Evolutionary conservation across 1,284 basidiomycete genomes (phyloP), one percentile per base, ranked within the genome.

Genomic region (Cryptococcus depauperatus): DNA sequence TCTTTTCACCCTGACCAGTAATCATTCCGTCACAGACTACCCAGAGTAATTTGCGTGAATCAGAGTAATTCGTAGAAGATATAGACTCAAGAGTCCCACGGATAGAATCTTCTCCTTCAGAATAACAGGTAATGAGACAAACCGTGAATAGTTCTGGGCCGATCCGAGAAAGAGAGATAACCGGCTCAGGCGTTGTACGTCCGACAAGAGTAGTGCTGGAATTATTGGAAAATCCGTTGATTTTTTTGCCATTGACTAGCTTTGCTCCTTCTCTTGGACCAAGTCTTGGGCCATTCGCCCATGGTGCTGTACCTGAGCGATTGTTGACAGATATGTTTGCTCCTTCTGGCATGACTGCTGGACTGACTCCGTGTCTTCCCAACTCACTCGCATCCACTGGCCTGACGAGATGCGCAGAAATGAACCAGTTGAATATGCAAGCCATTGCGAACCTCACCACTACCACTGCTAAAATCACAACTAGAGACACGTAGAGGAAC

Each of bases 1-100:
- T 77, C 69, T 90, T 87, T 75, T 98, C 93, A 43, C 95, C 95
- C 3, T 83, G 83, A 40, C 95, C 95, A 0, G 93, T 98, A 55
- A 99, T 91, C 89, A 99, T 97, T 5, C 95, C 95, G 69, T 99
- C 95, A 29, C 92, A 93, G 7, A 99, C 84, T 46, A 99, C 77
- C 66, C 96, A 95, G 33, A 99, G 71, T 18, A 99, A 76, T 69
- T 98, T 98, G 46, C 92, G 77, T 30, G 79, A 75, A 70, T 97
- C 92, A 7, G 89, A 87, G 70, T 97, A 99, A 4, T 80, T 83
- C 1, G 92, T 96, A 34, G 73, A 73, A 0, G 90, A 87, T 47
- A 99, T 90, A 5, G 89, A 87, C 66, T 97, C 91, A 47, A 97
- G 77, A 0, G 95, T 99, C 3, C 83, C 85, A 40, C 86, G 77